phyloP scores from a whole-genome alignment of 352 stramenopile genomes.

The Phytophthora gonapodyides region DNA sequence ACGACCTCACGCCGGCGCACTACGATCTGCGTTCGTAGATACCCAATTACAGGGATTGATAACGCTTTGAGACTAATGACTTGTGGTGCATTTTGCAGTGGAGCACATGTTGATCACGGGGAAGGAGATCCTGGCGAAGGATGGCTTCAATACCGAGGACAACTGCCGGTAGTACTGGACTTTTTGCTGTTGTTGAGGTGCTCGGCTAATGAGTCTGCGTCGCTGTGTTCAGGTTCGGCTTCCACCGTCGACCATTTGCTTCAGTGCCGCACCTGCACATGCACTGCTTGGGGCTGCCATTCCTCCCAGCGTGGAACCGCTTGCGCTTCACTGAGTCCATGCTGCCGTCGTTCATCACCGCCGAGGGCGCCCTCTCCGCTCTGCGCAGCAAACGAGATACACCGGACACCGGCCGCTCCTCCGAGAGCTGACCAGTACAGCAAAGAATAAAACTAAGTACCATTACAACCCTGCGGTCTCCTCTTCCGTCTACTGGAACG shows the following conservation, averaged over 20 bases:
- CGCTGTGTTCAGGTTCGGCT: conserved; percentile 52
- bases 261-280: conserved; percentile 77
- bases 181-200: neutral
- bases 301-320: conserved; percentile 64
- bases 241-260: conserved; percentile 71
- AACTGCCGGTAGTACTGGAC: conserved; percentile 32
- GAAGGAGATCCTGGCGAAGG: conserved; percentile 47
- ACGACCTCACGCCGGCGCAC: conserved; percentile 50
- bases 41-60: neutral
- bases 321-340: conserved; percentile 62
- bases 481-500: conserved; percentile 45
- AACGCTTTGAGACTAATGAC: neutral
- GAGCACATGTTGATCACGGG: conserved; percentile 62
- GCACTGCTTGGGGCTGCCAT: conserved; percentile 71
- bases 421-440: conserved; percentile 26
- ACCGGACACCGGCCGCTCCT: conserved; percentile 23
- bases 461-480: conserved; percentile 16
- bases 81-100: conserved; percentile 36
- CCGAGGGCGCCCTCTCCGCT: conserved; percentile 42
- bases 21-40: conserved; percentile 44
- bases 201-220: conserved; percentile 1
- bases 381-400: conserved; percentile 33
- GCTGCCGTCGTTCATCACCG: conserved; percentile 62
- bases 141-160: conserved; percentile 41
- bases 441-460: conserved; percentile 34